Evolutionary conservation across 768 basidiomycete genomes (phyloP), one percentile per base, ranked within the genome.

Genomic region (Paxillus rubicundulus): DNA sequence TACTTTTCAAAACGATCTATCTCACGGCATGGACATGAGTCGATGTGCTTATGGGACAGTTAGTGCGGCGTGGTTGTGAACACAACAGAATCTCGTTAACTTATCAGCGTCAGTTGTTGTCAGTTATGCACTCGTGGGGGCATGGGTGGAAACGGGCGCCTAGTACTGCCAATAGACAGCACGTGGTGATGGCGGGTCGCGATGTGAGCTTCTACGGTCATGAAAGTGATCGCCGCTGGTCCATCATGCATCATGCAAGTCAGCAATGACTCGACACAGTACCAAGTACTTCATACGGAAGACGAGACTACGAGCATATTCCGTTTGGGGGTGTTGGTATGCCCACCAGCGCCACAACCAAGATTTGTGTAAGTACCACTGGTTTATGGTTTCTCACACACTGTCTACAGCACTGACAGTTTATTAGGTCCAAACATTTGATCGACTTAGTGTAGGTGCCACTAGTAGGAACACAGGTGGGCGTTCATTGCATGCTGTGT

Each of bases 261-360:
- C n/a, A n/a, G n/a, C n/a, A n/a, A n/a, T n/a, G n/a, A n/a, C n/a
- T n/a, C n/a, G n/a, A n/a, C n/a, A n/a, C n/a, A 4, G 8, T 28
- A 28, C 8, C n/a, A n/a, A n/a, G n/a, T n/a, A n/a, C n/a, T 8
- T 10, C 40, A 16, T 20, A 12, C 2, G 9, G 7, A 20, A 40
- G 20, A 40, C 39, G 39, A 42, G 7, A 27, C 41, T 13, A 27
- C 24, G 41, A 42, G 27, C 27, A 4, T 8, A 8, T 24, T 33
- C 41, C 38, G 51, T 45, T 27, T n/a, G 8, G 38, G 63, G 62
- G 63, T 60, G 56, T 4, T 8, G 27, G 27, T 28, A 28, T 20
- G 41, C 41, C 41, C 41, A 42, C 18, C 41, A 9, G 12, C 24
- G 24, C 20, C 41, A 42, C 41, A 13, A 42, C 24, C 41, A 42